phyloP scores from a whole-genome alignment of 2,329 filamentous ascomycete genomes.

The Pyrenochaeta sp. region DNA sequence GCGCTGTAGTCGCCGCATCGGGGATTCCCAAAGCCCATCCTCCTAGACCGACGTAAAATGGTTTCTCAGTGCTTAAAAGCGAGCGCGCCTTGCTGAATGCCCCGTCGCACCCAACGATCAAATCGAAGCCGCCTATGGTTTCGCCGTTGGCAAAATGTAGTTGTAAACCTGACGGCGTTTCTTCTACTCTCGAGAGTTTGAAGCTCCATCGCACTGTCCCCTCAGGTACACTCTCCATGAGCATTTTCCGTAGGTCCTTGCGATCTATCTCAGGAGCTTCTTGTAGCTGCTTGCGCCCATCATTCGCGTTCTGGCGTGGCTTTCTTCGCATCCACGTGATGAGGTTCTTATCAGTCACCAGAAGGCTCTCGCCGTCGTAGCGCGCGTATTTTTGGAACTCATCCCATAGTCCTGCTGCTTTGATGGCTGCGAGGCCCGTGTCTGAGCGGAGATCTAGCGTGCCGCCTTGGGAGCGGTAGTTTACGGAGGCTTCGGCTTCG shows the following conservation, averaged over 20 bases:
- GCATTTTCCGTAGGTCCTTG: constrained; percentile 26
- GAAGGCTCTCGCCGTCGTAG: constrained; percentile 55
- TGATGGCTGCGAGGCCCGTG: constrained; percentile 61
- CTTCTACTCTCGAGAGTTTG: constrained; percentile 27
- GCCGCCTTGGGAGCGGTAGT: constrained; percentile 51
- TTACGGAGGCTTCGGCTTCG: constrained; percentile 45
- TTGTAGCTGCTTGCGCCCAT: constrained; percentile 11
- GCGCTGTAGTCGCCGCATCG: constrained; percentile 31
- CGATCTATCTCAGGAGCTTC: constrained; percentile 41
- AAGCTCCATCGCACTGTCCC: constrained; percentile 34
- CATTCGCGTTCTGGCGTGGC: constrained; percentile 15
- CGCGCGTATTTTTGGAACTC: constrained; percentile 56
- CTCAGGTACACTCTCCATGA: constrained; percentile 33
- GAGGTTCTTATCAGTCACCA: constrained; percentile 50
- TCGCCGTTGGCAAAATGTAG: constrained; percentile 40
- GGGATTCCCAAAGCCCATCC: constrained; percentile 44
- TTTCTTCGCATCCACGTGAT: constrained; percentile 32
- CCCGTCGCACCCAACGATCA: constrained; percentile 57
- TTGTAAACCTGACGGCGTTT: constrained; percentile 15
- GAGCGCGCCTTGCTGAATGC: constrained; percentile 53
- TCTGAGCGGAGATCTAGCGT: constrained; percentile 62
- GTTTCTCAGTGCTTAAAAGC: constrained; percentile 39
- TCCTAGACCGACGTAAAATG: constrained; percentile 49
- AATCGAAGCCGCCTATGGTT: constrained; percentile 46
- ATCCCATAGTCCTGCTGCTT: constrained; percentile 59